Percentiles rank a stretch among this genome's conserved stretches.
Evolutionary conservation across 2,329 filamentous ascomycete genomes (phyloP).

Genomic region (Fusarium xylarioides): DNA sequence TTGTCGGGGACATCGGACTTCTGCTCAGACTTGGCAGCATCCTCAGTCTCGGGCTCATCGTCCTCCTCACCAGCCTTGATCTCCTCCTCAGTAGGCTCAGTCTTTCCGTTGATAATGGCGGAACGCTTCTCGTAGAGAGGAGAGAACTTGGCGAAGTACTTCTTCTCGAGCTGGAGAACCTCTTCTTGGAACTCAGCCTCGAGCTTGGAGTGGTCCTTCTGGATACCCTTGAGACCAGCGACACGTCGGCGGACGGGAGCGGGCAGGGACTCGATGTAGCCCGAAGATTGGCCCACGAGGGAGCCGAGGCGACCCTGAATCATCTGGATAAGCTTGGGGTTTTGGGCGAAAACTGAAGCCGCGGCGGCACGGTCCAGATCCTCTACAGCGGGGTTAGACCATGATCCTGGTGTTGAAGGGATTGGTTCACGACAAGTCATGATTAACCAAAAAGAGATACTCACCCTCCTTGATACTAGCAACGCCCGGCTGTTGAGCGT

Average conservation of each 20-base stretch:
- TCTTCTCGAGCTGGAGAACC: constrained; percentile 97
- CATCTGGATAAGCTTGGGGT: constrained; percentile 94
- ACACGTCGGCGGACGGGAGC: constrained; percentile 90
- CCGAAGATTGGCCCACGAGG: constrained; percentile 93
- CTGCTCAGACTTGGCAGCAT: constrained; percentile 64
- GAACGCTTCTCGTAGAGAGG: constrained; percentile 96
- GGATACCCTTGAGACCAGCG: constrained; percentile 94
- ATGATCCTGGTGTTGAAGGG: not conserved
- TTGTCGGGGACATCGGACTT: constrained; percentile 64
- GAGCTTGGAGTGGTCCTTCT: constrained; percentile 98
- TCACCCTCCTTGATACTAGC: constrained; percentile 97
- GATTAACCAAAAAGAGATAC: constrained; percentile 44
- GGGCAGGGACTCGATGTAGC: constrained; percentile 97
- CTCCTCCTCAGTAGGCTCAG: constrained; percentile 88
- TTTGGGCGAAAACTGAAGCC: constrained; percentile 93
- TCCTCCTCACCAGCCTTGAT: constrained; percentile 86
- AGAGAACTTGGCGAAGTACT: constrained; percentile 99
- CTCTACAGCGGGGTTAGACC: constrained; percentile 65
- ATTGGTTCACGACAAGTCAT: constrained; percentile 2
- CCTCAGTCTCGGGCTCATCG: constrained; percentile 78
- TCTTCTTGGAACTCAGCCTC: constrained; percentile 99
- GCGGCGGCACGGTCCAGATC: constrained; percentile 87
- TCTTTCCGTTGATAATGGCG: constrained; percentile 86
- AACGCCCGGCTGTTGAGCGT: constrained; percentile 93
- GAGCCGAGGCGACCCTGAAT: constrained; percentile 96